Evolutionary conservation across 305 asterid genomes (phyloP).

Genomic region (Ajuga reptans): DNA sequence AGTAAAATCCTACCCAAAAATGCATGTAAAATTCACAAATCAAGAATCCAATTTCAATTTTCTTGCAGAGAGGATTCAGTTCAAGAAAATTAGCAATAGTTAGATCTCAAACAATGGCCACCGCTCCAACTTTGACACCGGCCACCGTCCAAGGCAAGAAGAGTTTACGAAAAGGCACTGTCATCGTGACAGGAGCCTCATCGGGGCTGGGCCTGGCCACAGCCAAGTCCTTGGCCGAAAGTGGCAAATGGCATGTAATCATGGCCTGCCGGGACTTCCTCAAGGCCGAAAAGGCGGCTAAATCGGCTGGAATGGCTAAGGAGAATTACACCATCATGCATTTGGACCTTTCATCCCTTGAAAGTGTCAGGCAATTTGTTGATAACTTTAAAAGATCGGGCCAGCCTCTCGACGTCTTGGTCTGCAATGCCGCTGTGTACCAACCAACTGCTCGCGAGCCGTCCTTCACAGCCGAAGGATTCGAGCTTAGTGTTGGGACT

Average conservation of each 20-base stretch:
- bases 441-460: slow-evolving; percentile 87
- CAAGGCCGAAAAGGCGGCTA: slow-evolving; percentile 79
- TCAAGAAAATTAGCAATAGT: slow-evolving; percentile 24
- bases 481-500: slow-evolving; percentile 90
- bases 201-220: slow-evolving; percentile 89
- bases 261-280: slow-evolving; percentile 96
- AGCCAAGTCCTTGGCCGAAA: slow-evolving; percentile 71
- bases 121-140: slow-evolving; percentile 48
- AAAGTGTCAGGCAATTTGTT: slow-evolving; percentile 81
- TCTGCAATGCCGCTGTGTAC: slow-evolving; percentile 87
- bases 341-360: slow-evolving; percentile 77
- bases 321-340: slow-evolving; percentile 85
- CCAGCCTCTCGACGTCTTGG: slow-evolving; percentile 66
- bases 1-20: slow-evolving; percentile 22
- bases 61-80: slow-evolving; percentile 34
- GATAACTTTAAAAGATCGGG: slow-evolving; percentile 60
- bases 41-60: not conserved
- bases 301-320: slow-evolving; percentile 66
- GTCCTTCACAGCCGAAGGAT: slow-evolving; percentile 80
- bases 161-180: slow-evolving; percentile 64
- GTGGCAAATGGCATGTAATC: slow-evolving; percentile 82
- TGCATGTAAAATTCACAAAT: not conserved
- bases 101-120: slow-evolving; percentile 51
- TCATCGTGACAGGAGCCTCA: slow-evolving; percentile 77
- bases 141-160: slow-evolving; percentile 58